Percentiles rank a stretch among this genome's conserved stretches.
Evolutionary conservation across 2,329 filamentous ascomycete species (phyloP).

Genomic region (Colletotrichum sp.): DNA sequence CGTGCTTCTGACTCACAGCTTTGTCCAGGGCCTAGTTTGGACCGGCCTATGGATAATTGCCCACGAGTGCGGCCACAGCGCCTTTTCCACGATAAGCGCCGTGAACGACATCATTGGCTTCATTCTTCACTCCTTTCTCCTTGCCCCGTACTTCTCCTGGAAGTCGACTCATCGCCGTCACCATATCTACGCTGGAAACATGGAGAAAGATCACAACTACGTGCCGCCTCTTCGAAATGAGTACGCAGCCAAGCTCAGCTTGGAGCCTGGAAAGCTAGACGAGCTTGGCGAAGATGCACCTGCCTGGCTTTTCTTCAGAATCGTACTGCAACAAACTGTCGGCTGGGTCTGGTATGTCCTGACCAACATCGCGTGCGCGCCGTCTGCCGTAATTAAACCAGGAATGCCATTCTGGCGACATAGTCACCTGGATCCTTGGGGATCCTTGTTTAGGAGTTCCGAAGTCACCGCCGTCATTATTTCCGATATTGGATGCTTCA

Average conservation of each 20-base stretch:
- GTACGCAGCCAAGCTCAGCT: neutral
- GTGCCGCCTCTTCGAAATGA: neutral
- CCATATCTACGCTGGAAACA: neutral
- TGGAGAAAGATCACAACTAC: neutral
- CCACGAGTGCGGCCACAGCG: neutral
- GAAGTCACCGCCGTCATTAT: neutral
- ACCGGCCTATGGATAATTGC: neutral
- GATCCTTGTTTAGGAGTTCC: neutral
- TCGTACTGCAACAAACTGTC: neutral
- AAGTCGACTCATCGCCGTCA: neutral
- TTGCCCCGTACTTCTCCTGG: neutral
- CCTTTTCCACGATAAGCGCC: neutral
- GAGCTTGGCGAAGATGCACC: neutral
- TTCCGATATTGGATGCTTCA: neutral
- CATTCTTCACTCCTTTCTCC: neutral
- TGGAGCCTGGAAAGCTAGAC: neutral
- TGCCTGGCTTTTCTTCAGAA: neutral
- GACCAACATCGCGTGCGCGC: neutral
- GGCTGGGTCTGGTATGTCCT: neutral
- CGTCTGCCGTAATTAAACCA: neutral
- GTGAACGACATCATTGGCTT: neutral
- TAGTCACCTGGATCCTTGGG: no score
- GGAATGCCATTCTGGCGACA: neutral
- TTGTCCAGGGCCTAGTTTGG: neutral
- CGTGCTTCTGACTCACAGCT: no score